Evolutionary conservation across 345 rosid species (phyloP).

Genomic region (Heritiera littoralis): DNA sequence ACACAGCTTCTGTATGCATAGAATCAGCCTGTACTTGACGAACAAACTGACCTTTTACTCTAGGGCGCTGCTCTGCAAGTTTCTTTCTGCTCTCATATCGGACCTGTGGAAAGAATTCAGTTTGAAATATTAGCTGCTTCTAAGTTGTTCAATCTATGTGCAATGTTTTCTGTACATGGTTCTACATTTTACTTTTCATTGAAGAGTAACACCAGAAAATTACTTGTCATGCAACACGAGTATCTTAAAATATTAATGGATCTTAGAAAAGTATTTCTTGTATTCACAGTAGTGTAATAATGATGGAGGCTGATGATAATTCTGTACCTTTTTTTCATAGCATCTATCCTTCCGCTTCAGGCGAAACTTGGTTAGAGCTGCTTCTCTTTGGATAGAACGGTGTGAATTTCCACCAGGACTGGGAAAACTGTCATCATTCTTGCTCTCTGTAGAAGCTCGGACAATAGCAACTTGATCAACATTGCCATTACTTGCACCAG

Average conservation of each 20-base stretch:
- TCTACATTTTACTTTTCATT: neutral
- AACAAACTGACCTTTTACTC: constrained; percentile 80
- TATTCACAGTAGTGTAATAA: neutral
- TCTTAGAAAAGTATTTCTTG: neutral
- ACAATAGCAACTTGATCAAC: constrained; percentile 38
- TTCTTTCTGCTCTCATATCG: constrained; percentile 76
- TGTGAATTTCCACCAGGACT: constrained; percentile 39
- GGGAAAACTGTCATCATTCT: constrained; percentile 43
- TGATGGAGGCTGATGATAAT: constrained; percentile 1
- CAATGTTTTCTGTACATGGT: neutral
- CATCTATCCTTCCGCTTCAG: constrained; percentile 95
- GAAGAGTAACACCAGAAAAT: neutral
- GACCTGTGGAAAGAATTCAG: constrained; percentile 42
- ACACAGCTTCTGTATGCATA: constrained; percentile 28
- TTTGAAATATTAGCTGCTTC: neutral
- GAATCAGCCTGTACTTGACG: constrained; percentile 43
- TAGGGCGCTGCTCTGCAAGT: constrained; percentile 77
- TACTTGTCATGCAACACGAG: neutral
- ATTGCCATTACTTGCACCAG: constrained; percentile 53
- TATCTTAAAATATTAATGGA: neutral
- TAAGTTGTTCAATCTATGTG: neutral
- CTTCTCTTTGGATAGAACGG: constrained; percentile 74
- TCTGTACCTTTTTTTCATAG: constrained; percentile 83
- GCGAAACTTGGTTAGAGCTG: constrained; percentile 84
- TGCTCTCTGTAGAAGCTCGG: constrained; percentile 51